phyloP scores from a whole-genome alignment of 441 rosid species.

The Jatropha podagrica region DNA sequence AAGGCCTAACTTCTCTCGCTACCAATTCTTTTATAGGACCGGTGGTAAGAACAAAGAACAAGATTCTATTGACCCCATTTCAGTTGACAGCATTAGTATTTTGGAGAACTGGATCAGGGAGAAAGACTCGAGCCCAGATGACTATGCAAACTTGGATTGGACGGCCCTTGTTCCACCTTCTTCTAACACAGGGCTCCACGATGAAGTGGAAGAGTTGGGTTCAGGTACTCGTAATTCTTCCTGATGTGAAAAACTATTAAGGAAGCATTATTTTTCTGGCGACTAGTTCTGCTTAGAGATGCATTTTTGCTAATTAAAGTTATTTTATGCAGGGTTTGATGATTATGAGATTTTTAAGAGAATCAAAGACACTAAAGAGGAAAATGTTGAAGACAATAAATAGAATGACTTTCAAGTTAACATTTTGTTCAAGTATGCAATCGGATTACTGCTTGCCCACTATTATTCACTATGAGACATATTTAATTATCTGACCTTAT shows the following conservation, averaged over 20 bases:
- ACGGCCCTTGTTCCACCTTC: conserved; percentile 48
- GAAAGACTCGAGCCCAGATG: conserved; percentile 44
- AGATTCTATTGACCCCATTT: conserved; percentile 45
- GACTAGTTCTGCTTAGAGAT: neutral
- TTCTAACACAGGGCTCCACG: conserved; percentile 37
- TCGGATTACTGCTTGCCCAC: neutral
- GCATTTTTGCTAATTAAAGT: conserved; percentile 3
- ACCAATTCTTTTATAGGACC: conserved; percentile 25
- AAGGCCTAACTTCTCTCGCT: conserved; percentile 6
- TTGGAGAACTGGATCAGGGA: conserved; percentile 69
- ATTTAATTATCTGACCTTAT: neutral
- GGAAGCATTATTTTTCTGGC: conserved; percentile 15
- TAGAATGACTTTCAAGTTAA: conserved; percentile 8
- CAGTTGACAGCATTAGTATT: conserved; percentile 35
- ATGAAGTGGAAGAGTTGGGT: conserved; percentile 53
- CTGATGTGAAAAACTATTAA: conserved; percentile 6
- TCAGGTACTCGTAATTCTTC: conserved; percentile 44
- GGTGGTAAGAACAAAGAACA: conserved; percentile 35
- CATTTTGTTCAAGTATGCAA: neutral
- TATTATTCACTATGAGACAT: neutral
- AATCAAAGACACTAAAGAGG: conserved; percentile 40
- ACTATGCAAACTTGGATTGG: conserved; percentile 56
- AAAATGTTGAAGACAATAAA: conserved; percentile 35
- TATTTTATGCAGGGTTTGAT: conserved; percentile 59
- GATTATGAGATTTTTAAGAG: conserved; percentile 63